Evolutionary conservation across 805 yeast genomes (phyloP).

Genomic region (Starmerella khaoyaiensis): DNA sequence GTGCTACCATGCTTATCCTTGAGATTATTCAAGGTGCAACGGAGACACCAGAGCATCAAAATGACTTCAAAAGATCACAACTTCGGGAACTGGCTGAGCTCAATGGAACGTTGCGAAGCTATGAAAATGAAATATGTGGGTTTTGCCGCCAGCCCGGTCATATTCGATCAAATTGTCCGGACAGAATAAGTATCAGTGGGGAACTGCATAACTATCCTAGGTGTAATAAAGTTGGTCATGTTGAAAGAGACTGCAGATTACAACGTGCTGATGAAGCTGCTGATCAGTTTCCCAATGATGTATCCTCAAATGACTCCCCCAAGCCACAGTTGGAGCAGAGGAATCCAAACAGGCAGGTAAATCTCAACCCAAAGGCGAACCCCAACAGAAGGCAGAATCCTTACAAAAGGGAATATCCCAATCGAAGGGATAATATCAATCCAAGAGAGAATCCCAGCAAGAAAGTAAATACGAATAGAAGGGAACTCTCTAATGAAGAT

Average conservation of each 20-base stretch:
- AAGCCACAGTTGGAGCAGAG: too few species aligned
- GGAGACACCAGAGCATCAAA: constrained; percentile 82
- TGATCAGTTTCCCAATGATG: constrained; percentile 7
- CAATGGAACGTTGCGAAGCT: constrained; percentile 88
- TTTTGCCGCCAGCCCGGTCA: constrained; percentile 72
- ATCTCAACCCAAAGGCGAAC: too few species aligned
- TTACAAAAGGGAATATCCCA: too few species aligned
- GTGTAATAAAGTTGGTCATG: constrained; percentile 79
- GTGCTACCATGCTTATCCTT: constrained; percentile 62
- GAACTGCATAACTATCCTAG: constrained; percentile 52
- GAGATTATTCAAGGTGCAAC: constrained; percentile 72
- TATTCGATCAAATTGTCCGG: constrained; percentile 76
- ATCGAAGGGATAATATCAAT: too few species aligned
- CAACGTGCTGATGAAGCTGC: background rate
- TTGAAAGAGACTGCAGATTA: constrained; percentile 75
- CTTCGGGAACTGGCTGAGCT: constrained; percentile 81
- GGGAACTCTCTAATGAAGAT: background rate
- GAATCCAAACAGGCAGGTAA: too few species aligned
- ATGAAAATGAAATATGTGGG: constrained; percentile 49
- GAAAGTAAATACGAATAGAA: too few species aligned
- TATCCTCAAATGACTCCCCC: too few species aligned
- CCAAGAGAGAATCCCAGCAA: too few species aligned
- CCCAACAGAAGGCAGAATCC: too few species aligned
- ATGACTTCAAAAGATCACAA: constrained; percentile 81
- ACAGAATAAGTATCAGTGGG: constrained; percentile 37